Percentiles rank a stretch among this genome's conserved stretches.
phyloP scores from a whole-genome alignment of 116 monocot genomes.

The Zostera marina region DNA sequence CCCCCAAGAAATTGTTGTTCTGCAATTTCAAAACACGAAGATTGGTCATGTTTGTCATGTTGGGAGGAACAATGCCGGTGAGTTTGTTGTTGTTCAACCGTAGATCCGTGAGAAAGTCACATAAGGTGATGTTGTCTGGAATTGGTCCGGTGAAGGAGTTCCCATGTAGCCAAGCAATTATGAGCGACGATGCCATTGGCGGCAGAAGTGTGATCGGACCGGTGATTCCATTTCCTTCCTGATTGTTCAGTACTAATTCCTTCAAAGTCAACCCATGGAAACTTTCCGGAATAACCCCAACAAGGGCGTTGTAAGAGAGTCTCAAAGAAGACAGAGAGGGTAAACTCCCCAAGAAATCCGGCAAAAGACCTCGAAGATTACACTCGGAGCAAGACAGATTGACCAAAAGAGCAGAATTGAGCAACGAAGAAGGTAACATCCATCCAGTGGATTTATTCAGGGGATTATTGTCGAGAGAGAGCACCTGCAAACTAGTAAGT shows the following conservation, averaged over 20 bases:
- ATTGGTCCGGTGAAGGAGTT: slow-evolving; percentile 57
- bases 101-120: slow-evolving; percentile 16
- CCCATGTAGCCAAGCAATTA: slow-evolving; percentile 74
- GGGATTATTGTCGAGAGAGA: slow-evolving; percentile 53
- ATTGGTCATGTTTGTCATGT: slow-evolving; percentile 21
- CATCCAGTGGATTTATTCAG: slow-evolving; percentile 47
- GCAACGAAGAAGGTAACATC: slow-evolving; percentile 27
- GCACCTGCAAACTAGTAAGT: slow-evolving; percentile 32
- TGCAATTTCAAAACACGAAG: slow-evolving; percentile 34
- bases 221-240: slow-evolving; percentile 25
- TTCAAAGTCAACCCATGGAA: slow-evolving; percentile 27
- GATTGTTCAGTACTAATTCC: slow-evolving; percentile 63
- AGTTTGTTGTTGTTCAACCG: slow-evolving; percentile 54
- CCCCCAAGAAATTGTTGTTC: slow-evolving; percentile 61
- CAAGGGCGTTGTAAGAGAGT: slow-evolving; percentile 47
- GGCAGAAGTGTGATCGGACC: slow-evolving; percentile 41
- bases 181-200: slow-evolving; percentile 24
- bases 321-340: slow-evolving; percentile 29
- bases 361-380: slow-evolving; percentile 42
- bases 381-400: slow-evolving; percentile 34
- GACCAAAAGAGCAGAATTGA: slow-evolving; percentile 23
- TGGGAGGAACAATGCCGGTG: slow-evolving; percentile 41
- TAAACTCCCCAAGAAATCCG: slow-evolving; percentile 54
- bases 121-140: slow-evolving; percentile 28
- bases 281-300: slow-evolving; percentile 37